Evolutionary conservation across 352 stramenopile genomes (phyloP), one percentile per base, ranked within the genome.

Genomic region (Elongisporangium undulatum): DNA sequence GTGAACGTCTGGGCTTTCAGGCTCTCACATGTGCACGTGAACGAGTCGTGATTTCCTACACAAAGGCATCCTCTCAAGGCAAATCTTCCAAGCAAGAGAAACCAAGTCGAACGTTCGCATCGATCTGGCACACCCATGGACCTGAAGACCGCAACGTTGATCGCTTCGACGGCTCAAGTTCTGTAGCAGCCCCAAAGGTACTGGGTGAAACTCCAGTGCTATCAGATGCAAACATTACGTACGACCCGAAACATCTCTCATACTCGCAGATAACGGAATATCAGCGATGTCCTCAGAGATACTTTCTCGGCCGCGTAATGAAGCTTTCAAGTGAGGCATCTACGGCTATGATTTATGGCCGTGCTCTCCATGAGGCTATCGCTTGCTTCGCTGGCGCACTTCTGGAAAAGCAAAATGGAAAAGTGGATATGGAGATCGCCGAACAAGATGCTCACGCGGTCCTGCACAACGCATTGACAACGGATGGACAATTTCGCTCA

Each of bases 251-350:
- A 0, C 83, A 95, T 53, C 62, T 95, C 53, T 95, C 85, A 34
- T 95, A 89, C 53, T 85, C 85, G 12, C 85, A 95, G 51, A 87
- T 95, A 45, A 73, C 77, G 21, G 82, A 93, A 67, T 95, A 92
- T 52, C 63, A 81, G 17, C 80, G 85, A 16, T 95, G 85, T 64
- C 85, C 85, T 8, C 80, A 93, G 26, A 74, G 81, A 10, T 95
- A 95, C 60, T 93, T 87, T 55, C 61, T 95, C 29, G 59, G 70
- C n/a, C 83, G 85, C 8, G 74, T 80, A 16, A 79, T 88, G 68
- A 87, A 79, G 56, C 58, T 91, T 5, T 59, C 76, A 26, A 68
- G 67, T 9, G 65, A 85, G 23, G 34, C 72, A 12, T 85, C 76
- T 4, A 73, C 71, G 38, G 66, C 80, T 0, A 90, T 95, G 78